phyloP scores from a whole-genome alignment of 1,284 basidiomycete genomes.

The Entoloma clypeatum region DNA sequence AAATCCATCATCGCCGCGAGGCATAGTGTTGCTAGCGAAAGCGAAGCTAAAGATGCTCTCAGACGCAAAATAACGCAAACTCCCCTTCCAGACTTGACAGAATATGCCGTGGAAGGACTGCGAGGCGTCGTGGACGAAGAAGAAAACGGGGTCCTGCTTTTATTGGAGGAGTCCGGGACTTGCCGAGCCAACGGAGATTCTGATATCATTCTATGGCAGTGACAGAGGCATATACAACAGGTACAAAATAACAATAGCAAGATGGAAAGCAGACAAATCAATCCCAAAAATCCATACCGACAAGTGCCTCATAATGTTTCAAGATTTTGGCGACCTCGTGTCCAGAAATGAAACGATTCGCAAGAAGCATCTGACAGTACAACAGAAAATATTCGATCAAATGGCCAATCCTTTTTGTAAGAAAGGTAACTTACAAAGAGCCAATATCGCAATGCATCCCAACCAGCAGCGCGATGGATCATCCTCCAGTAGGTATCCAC shows the following conservation, averaged over 20 bases:
- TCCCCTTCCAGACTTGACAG: constrained; percentile 16
- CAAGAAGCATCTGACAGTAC: constrained; percentile 38
- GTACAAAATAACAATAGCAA: no score
- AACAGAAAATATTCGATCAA: neutral
- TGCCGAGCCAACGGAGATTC: no score
- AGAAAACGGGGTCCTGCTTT: no score
- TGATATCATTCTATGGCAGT: no score
- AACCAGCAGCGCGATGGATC: constrained; percentile 66
- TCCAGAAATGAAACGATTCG: constrained; percentile 43
- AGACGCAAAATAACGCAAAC: constrained; percentile 14
- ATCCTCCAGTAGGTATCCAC: constrained; percentile 56
- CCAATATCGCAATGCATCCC: constrained; percentile 58
- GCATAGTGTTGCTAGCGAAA: constrained; percentile 31
- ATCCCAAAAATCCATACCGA: constrained; percentile 35
- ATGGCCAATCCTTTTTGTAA: neutral
- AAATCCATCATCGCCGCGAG: constrained; percentile 27
- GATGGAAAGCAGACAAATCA: constrained; percentile 18
- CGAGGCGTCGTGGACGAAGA: constrained; percentile 27
- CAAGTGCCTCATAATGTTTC: constrained; percentile 42
- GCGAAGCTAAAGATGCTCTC: constrained; percentile 24
- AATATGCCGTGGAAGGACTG: constrained; percentile 18
- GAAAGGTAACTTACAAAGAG: constrained; percentile 45
- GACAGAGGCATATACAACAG: no score
- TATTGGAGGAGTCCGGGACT: no score
- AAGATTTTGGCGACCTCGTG: constrained; percentile 42